phyloP scores from a whole-genome alignment of 768 basidiomycete genomes.

The Pleurotus pulmonarius region DNA sequence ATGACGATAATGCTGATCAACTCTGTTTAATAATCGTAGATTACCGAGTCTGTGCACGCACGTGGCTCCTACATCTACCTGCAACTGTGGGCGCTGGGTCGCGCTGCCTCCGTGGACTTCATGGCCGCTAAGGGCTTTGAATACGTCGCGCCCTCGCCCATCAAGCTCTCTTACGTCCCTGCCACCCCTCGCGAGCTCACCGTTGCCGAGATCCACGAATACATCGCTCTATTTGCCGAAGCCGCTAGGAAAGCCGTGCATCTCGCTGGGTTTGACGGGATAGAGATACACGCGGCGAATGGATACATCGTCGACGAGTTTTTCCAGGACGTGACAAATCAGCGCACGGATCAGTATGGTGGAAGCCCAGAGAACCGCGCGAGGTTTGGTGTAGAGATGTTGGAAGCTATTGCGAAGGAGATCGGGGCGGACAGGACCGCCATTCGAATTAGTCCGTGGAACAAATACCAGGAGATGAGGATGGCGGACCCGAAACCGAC shows the following conservation, averaged over 20 bases:
- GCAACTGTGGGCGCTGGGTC: constrained; percentile 43
- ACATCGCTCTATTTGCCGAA: constrained; percentile 42
- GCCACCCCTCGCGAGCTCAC: constrained; percentile 38
- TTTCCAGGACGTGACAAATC: constrained; percentile 51
- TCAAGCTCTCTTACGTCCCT: constrained; percentile 13
- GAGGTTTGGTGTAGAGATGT: constrained; percentile 52
- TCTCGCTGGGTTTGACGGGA: constrained; percentile 64
- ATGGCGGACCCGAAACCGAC: constrained; percentile 53
- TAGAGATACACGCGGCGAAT: constrained; percentile 44
- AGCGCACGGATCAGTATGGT: constrained; percentile 63
- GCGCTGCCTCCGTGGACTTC: constrained; percentile 15
- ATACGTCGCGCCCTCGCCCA: constrained; percentile 22
- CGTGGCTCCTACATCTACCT: constrained; percentile 41
- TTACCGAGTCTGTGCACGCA: neutral
- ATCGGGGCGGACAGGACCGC: constrained; percentile 51
- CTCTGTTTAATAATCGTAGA: neutral
- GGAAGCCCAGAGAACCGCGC: constrained; percentile 59
- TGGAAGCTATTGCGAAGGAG: constrained; percentile 44
- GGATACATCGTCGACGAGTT: constrained; percentile 61
- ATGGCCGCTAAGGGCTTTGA: constrained; percentile 24
- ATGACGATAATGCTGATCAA: neutral
- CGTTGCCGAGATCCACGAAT: constrained; percentile 44
- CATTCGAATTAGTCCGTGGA: constrained; percentile 59
- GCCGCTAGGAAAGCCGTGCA: constrained; percentile 53
- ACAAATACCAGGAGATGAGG: constrained; percentile 36